A percentile compares a stretch with the other conserved stretches of the same genome.
phyloP scores from a whole-genome alignment of 2,329 filamentous ascomycete genomes.

The Sclerotinia minor region DNA sequence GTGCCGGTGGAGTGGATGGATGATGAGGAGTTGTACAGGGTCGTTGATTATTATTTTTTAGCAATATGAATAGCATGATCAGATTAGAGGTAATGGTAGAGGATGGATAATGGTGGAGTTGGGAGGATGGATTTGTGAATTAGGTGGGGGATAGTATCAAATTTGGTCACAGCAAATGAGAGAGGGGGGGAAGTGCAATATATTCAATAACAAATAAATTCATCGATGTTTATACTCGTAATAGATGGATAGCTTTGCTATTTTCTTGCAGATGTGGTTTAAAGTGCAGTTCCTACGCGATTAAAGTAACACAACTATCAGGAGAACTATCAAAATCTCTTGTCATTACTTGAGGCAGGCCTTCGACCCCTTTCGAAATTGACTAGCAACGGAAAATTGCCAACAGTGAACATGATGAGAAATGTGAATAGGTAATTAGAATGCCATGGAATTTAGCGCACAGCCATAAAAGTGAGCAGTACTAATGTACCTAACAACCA shows the following conservation, averaged over 20 bases:
- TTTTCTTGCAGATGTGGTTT: background rate
- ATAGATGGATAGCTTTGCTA: too few relatives aligned
- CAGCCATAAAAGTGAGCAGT: background rate
- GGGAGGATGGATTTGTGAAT: background rate
- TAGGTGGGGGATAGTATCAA: fast-evolving
- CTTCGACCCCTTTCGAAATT: background rate
- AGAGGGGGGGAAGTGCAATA: background rate
- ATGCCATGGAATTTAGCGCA: background rate
- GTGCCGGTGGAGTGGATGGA: background rate
- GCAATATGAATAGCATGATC: too few relatives aligned
- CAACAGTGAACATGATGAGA: background rate
- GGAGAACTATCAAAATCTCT: background rate
- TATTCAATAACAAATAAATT: background rate
- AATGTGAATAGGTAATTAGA: background rate
- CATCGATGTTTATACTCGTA: background rate
- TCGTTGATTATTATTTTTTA: background rate
- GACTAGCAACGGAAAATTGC: background rate
- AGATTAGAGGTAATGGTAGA: fast-evolving
- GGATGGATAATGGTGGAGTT: background rate
- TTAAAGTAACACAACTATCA: background rate
- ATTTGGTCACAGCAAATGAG: fast-evolving
- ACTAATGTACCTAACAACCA: background rate
- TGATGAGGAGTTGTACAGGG: background rate
- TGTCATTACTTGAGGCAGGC: background rate
- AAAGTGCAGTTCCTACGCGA: too few relatives aligned